A percentile compares a stretch with the other conserved stretches of the same genome.
Evolutionary conservation across 352 stramenopile species (phyloP).

Genomic region (Paralagenidium karlingii): DNA sequence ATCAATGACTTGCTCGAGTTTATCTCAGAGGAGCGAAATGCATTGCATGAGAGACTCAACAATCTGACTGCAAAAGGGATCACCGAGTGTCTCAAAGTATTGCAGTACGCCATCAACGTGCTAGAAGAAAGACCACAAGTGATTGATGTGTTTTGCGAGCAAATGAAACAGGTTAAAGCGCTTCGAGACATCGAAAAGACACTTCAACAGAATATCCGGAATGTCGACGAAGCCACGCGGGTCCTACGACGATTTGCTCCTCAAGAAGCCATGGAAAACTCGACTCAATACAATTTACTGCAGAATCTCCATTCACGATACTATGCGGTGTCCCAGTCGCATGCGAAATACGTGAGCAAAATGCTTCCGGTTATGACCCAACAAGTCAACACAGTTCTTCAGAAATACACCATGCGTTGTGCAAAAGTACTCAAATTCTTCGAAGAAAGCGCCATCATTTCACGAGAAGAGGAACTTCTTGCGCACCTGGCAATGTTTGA

Average conservation of each 20-base stretch:
- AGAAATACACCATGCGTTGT: slow-evolving; percentile 35
- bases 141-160: slow-evolving; percentile 57
- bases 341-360: slow-evolving; percentile 49
- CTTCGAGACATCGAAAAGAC: slow-evolving; percentile 41
- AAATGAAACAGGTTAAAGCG: slow-evolving; percentile 39
- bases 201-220: slow-evolving; percentile 51
- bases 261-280: slow-evolving; percentile 10
- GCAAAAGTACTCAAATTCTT: slow-evolving; percentile 35
- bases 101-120: slow-evolving; percentile 32
- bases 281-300: slow-evolving; percentile 28
- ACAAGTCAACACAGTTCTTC: slow-evolving; percentile 39
- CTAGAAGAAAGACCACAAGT: slow-evolving; percentile 58
- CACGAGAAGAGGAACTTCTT: slow-evolving; percentile 45
- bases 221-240: slow-evolving; percentile 49
- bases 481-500: slow-evolving; percentile 30
- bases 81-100: slow-evolving; percentile 15
- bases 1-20: slow-evolving; percentile 49
- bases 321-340: slow-evolving; percentile 20
- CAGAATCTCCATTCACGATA: slow-evolving; percentile 38
- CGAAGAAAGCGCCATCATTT: slow-evolving; percentile 26
- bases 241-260: slow-evolving; percentile 29
- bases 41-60: slow-evolving; percentile 22
- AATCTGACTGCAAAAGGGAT: slow-evolving; percentile 19
- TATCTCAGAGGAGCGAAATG: slow-evolving; percentile 30
- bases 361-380: slow-evolving; percentile 56